phyloP scores from a whole-genome alignment of 345 rosid genomes.

The Syzygium grande region DNA sequence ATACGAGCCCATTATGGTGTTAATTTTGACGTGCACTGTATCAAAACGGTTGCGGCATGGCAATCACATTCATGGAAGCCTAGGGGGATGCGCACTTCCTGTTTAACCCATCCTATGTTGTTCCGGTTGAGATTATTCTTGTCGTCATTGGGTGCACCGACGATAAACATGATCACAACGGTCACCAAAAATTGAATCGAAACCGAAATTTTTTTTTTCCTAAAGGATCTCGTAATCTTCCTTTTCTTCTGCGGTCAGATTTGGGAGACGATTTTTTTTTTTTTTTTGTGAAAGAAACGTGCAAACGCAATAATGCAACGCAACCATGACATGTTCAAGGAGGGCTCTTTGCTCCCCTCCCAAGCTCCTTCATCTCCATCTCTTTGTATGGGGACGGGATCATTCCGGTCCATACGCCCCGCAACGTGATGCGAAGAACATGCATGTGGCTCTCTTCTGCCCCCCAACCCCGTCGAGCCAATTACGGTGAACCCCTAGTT shows the following conservation, averaged over 20 bases:
- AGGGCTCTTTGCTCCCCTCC: not conserved
- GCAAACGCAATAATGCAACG: not conserved
- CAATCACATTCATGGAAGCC: not conserved
- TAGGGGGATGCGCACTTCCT: not conserved
- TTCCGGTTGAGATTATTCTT: not conserved
- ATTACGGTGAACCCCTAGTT: no score
- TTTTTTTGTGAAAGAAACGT: not conserved
- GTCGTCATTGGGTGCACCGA: not conserved
- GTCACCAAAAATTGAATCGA: not conserved
- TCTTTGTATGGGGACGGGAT: not conserved
- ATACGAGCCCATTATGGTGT: not conserved
- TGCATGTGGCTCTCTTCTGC: not conserved
- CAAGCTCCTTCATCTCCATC: not conserved
- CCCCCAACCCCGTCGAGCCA: not conserved
- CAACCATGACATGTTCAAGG: not conserved
- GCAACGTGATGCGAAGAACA: not conserved
- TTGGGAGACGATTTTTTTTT: not conserved
- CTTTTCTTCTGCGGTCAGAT: not conserved
- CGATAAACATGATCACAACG: no score
- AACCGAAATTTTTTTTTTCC: no score
- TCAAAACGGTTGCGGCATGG: accelerated
- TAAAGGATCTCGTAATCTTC: no score
- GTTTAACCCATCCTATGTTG: not conserved
- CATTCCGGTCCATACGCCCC: no score
- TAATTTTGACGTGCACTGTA: not conserved